Base-by-base conservation (phyloP, 805 yeast genomes). In the Starmera amethionina region DNA sequence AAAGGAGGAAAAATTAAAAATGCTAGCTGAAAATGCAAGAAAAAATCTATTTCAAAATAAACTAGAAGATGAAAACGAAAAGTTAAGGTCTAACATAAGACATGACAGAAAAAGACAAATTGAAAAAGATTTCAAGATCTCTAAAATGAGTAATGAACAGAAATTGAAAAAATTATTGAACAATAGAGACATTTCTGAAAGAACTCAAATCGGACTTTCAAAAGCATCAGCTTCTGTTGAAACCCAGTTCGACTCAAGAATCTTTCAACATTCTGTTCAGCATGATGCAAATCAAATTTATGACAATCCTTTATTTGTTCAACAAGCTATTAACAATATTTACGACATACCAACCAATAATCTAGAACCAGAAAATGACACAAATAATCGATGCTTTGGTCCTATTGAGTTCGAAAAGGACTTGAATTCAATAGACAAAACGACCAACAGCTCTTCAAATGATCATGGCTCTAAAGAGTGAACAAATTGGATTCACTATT, bases 271-370 rank as follows among this genome's bases (percentile, higher is more conserved):
- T 27, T 72, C 72, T 2, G 59, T 73, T 2, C 65, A 65, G 32
- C 52, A 64, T 1, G 51, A 56, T 16, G 55, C 54, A 22, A 78
- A 70, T 38, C 77, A 72, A 48, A 59, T 76, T 4, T 81, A 80
- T 48, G 82, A 77, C 45, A 66, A 56, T 38, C 79, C 86, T 1
- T 55, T 82, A 22, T 80, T 79, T 32, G 72, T 66, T 4, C 76
- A 73, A 40, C 73, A 70, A 40, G 75, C 72, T 5, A 58, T 75
- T 8, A 65, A 67, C 36, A 67, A 63, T 39, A 64, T 77, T 12
- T 78, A 77, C 50, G 62, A 73, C 43, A 67, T 72, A 31, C 41
- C 57, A 13, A 46, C 46, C 13, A 39, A 39, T 6, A 36, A 46
- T 39, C 38, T 61, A 3, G 59, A 50, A 6, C 49, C 50, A 8